Base-by-base conservation (phyloP, 306 rosid species). In the Crotalaria pallida region DNA sequence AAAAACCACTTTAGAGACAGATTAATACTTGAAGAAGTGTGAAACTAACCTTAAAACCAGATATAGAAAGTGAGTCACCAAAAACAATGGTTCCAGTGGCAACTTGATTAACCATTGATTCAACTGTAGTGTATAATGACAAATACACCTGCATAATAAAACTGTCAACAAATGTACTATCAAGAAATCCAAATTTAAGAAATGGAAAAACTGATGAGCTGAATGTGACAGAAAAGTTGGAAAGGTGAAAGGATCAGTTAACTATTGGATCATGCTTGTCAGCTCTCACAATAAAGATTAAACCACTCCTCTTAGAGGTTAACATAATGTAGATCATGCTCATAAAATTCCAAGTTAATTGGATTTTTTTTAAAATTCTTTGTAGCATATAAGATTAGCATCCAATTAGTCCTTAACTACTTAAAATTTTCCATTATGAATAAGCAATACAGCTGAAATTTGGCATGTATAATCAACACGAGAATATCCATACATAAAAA, bases 71-170 rank as follows among this genome's bases (percentile, higher is more conserved):
- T 1, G 96, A 90, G 81, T 93, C 94, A 7, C 81, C 83, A 61
- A 83, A 80, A 74, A 84, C 86, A 81, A 76, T 74, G 29, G 88
- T 58, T 58, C 84, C 89, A 40, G 82, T 74, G 58, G 80, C 66
- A 45, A 89, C 87, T 78, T 90, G 98, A 80, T 74, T 88, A 34
- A 84, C 88, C 97, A 93, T 90, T 33, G 90, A 81, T 24, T 82
- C 87, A 76, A 85, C 82, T 21, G 89, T 87, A 23, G 97, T 84
- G 86, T 90, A 90, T 58, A 93, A 82, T 48, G 96, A 90, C 82
- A 93, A 74, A 83, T 93, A 90, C 16, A 93, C 96, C 98, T 90
- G 94, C 78, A 77, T 3, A 15, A 55, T 5, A 44, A 73, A 62
- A 7, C 58, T 51, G 0, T 4, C 45, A 23, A 69, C 52, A 41